Evolutionary conservation across 2,329 filamentous ascomycete species (phyloP).

Genomic region (Chaetoscypha palmicola): DNA sequence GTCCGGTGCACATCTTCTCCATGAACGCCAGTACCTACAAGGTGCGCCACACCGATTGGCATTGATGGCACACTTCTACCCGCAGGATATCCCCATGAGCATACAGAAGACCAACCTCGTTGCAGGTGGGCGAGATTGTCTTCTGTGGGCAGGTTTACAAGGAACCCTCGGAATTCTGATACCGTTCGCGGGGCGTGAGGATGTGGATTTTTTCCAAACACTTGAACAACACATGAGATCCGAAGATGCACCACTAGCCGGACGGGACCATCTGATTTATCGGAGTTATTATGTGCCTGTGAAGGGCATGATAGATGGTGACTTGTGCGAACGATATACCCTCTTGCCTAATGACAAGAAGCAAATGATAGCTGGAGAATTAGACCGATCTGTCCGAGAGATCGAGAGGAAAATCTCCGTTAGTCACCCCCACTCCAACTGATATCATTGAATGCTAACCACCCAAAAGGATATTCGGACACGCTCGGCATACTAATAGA

Average conservation of each 20-base stretch:
- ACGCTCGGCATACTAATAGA: constrained; percentile 42
- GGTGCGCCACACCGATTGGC: constrained; percentile 79
- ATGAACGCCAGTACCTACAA: constrained; percentile 84
- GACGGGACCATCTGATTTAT: constrained; percentile 92
- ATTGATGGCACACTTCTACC: constrained; percentile 81
- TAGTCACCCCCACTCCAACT: constrained; percentile 26
- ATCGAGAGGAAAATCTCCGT: constrained; percentile 92
- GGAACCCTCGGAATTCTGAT: constrained; percentile 91
- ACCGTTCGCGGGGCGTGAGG: constrained; percentile 84
- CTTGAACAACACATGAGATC: constrained; percentile 81
- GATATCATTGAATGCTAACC: constrained; percentile 16
- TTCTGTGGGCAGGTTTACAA: constrained; percentile 91
- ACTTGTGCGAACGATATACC: constrained; percentile 88
- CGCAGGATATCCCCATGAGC: constrained; percentile 86
- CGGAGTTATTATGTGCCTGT: constrained; percentile 92
- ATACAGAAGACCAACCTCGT: constrained; percentile 86
- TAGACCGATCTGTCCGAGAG: constrained; percentile 84
- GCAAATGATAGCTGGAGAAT: constrained; percentile 86
- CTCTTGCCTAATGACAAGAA: constrained; percentile 82
- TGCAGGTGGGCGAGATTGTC: constrained; percentile 81
- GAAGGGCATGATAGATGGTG: constrained; percentile 94
- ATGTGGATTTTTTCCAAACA: constrained; percentile 95
- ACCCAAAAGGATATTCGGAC: constrained; percentile 46
- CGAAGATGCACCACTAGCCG: constrained; percentile 81
- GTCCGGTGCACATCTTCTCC: constrained; percentile 81